Evolutionary conservation across 106 monocot genomes (phyloP), one percentile per base, ranked within the genome.

Genomic region (Amphibolis antarctica): DNA sequence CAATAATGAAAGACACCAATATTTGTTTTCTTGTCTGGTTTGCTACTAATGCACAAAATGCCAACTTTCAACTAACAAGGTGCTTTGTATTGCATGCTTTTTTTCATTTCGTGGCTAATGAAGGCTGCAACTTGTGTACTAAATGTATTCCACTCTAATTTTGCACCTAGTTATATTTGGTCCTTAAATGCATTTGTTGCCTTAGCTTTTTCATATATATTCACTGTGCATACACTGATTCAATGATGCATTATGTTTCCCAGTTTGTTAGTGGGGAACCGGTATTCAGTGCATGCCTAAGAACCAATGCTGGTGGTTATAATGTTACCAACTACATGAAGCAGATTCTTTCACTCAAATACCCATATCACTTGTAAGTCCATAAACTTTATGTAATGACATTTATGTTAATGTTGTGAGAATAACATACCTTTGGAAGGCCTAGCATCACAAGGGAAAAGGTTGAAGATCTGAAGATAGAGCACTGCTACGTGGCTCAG

Each of bases 321-420:
- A 81, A 90, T 68, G 63, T 86, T 12, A 96, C 96, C 51, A 82
- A 96, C 44, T 90, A 86, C 83, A 62, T 96, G 74, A 96, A 86
- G 81, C 86, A 96, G 69, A 76, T 96, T 76, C 89, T 90, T 71
- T 86, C 90, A 23, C 86, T 96, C 5, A 96, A 86, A 70, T 90
- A 96, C 68, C 96, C 96, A 14, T 68, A 84, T 68, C 96, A 96
- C 66, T 49, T 58, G 89, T 96, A 79, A 64, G 82, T 60, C 7
- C 31, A 36, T 36, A 4, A 7, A 7, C 7, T 36, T 36, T 36
- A 36, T 7, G 7, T 7, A 36, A 36, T 36, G 7, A 36, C 36
- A 36, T 2, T 36, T 7, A 36, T 7, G 7, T 36, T 36, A 2
- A n/a, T 36, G 2, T 36, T 36, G 36, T 36, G 36, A 7, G n/a